A percentile compares a stretch with the other conserved stretches of the same genome.
Evolutionary conservation across 2,329 filamentous ascomycete genomes (phyloP).

Genomic region (Hansfordia pulvinata): DNA sequence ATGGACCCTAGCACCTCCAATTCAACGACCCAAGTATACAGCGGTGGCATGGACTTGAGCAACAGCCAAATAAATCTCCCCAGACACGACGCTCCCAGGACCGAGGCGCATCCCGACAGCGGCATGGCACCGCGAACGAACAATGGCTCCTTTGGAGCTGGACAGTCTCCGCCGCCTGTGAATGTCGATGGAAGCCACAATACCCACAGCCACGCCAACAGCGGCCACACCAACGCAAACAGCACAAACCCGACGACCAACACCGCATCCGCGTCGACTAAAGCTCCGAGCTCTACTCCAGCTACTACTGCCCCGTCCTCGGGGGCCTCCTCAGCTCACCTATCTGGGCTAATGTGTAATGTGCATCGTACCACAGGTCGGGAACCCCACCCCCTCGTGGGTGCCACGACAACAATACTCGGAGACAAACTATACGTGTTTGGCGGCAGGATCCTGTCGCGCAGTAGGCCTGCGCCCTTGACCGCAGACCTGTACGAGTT

Average conservation of each 20-base stretch:
- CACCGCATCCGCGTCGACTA: slow-evolving; percentile 25
- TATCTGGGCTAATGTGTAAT: slow-evolving; percentile 56
- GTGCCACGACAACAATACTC: slow-evolving; percentile 86
- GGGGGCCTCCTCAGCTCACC: slow-evolving; percentile 38
- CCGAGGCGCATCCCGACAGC: too few species aligned
- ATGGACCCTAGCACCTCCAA: slow-evolving; percentile 28
- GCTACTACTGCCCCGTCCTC: slow-evolving; percentile 28
- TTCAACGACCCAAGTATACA: slow-evolving; percentile 24
- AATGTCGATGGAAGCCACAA: too few species aligned
- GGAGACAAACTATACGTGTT: slow-evolving; percentile 97
- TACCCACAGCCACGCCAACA: too few species aligned
- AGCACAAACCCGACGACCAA: too few species aligned
- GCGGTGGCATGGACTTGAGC: slow-evolving; percentile 23
- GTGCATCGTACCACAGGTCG: slow-evolving; percentile 78
- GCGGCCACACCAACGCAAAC: too few species aligned
- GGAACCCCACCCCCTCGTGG: slow-evolving; percentile 83
- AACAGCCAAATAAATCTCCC: slow-evolving; percentile 32
- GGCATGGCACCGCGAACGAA: slow-evolving; percentile 37
- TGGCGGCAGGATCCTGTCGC: slow-evolving; percentile 76
- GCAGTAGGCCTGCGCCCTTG: slow-evolving; percentile 64
- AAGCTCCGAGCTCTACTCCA: slow-evolving; percentile 20
- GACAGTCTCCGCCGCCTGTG: slow-evolving; percentile 39
- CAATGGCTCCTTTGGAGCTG: slow-evolving; percentile 39
- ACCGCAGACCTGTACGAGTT: slow-evolving; percentile 89
- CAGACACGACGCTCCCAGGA: too few species aligned